phyloP scores from a whole-genome alignment of 2,329 filamentous ascomycete genomes.

The Aspergillus sojae region DNA sequence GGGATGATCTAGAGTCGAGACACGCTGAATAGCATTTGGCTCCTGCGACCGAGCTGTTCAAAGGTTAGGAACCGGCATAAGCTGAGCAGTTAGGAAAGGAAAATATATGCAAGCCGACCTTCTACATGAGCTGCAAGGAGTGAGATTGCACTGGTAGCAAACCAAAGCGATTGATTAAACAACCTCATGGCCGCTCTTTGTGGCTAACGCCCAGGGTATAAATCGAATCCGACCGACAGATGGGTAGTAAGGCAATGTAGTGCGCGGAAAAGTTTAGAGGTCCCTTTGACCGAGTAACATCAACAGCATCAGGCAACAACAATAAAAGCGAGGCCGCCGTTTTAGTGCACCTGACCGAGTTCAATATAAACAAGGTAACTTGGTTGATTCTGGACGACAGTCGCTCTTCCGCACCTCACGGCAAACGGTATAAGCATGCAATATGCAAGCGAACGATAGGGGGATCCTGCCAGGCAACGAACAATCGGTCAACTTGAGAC shows the following conservation, averaged over 20 bases:
- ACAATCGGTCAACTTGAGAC: conserved; percentile 4
- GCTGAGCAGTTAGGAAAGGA: neutral
- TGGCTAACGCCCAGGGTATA: conserved; percentile 12
- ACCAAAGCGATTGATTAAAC: conserved; percentile 27
- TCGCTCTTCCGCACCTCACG: conserved; percentile 2
- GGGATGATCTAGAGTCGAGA: conserved; percentile 73
- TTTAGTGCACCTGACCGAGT: neutral
- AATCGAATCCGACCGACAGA: conserved; percentile 3
- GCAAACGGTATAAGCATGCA: neutral
- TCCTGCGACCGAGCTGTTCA: conserved; percentile 67
- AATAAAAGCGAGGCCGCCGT: conserved; percentile 12
- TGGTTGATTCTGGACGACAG: neutral
- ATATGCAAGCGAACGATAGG: conserved; percentile 9
- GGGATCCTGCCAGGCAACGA: conserved; percentile 3
- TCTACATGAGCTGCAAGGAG: conserved; percentile 22
- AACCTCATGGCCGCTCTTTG: conserved; percentile 29
- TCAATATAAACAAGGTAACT: neutral
- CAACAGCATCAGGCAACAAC: conserved; percentile 23
- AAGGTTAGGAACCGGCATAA: neutral
- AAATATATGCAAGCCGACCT: conserved; percentile 16
- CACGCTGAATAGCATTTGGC: conserved; percentile 74
- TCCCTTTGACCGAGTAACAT: neutral
- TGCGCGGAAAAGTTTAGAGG: neutral
- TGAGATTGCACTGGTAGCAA: conserved; percentile 29
- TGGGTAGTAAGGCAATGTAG: conserved; percentile 10